Evolutionary conservation across 495 filamentous ascomycete species (phyloP).

Genomic region (Neurospora hispaniola): DNA sequence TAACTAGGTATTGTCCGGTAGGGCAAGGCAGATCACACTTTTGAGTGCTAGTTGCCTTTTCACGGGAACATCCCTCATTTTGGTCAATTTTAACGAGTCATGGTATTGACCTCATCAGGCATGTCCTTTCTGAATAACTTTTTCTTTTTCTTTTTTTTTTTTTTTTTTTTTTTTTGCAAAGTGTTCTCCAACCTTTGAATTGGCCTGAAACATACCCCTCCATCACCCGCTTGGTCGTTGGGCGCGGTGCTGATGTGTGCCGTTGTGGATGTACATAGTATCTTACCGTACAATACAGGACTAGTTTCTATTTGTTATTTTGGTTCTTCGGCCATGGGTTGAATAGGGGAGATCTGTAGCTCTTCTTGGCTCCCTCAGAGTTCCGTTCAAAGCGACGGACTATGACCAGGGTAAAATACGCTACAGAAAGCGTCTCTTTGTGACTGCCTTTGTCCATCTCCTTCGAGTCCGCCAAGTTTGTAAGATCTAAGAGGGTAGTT

Average conservation of each 20-base stretch:
- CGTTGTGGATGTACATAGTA: neutral
- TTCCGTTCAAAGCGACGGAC: no score
- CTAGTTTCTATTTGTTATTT: no score
- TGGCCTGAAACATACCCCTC: neutral
- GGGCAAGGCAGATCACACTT: neutral
- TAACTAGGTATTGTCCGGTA: neutral
- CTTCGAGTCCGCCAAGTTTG: no score
- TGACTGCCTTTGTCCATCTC: no score
- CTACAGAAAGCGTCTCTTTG: no score
- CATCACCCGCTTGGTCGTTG: neutral
- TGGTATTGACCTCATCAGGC: neutral
- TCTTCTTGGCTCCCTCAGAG: no score
- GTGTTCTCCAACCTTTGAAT: neutral
- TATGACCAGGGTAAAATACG: no score
- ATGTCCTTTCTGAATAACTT: neutral
- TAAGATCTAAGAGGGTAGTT: no score
- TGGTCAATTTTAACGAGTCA: neutral
- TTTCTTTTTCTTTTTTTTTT: neutral
- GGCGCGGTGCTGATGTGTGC: neutral
- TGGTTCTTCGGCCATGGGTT: no score
- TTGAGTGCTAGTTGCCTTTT: neutral
- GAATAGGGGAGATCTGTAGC: no score
- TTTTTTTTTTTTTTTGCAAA: neutral
- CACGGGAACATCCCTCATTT: neutral
- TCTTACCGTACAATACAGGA: neutral